Evolutionary conservation across 2,329 filamentous ascomycete genomes (phyloP).

Genomic region (Clarireedia sp.): DNA sequence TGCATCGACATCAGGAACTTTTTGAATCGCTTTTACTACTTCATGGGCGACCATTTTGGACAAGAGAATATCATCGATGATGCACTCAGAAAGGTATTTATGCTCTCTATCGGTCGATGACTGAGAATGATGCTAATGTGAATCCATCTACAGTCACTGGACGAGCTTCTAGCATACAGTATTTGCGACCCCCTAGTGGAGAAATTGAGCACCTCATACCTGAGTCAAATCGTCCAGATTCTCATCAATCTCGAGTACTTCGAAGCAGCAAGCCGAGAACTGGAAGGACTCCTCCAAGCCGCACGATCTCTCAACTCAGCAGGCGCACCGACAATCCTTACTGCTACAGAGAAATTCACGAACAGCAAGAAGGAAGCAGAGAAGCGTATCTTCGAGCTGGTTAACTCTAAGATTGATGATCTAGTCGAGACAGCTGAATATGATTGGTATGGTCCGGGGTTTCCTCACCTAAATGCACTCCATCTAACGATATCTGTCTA

Average conservation of each 20-base stretch:
- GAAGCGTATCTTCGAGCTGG: conserved; percentile 95
- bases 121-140: background rate
- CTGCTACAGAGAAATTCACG: conserved; percentile 78
- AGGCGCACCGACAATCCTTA: conserved; percentile 69
- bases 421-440: conserved; percentile 96
- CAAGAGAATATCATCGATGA: conserved; percentile 86
- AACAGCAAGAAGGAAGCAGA: conserved; percentile 92
- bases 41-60: conserved; percentile 92
- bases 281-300: conserved; percentile 78
- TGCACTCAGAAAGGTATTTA: conserved; percentile 64
- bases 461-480: background rate
- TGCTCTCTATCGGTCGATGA: conserved; percentile 2
- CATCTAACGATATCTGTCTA: conserved; percentile 13
- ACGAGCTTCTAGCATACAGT: conserved; percentile 85
- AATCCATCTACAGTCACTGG: conserved; percentile 56
- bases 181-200: conserved; percentile 88
- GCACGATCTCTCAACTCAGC: conserved; percentile 76
- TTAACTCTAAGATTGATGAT: conserved; percentile 98
- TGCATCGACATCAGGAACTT: conserved; percentile 98
- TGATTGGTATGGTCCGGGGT: conserved; percentile 56
- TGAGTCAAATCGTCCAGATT: conserved; percentile 97
- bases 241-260: conserved; percentile 97
- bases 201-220: conserved; percentile 80
- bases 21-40: conserved; percentile 96
- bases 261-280: conserved; percentile 81